These are phyloP conservation scores for Tricholoma terreum DNA, from an alignment of 768 basidiomycete genomes.

Conservation along the genomic window DNA sequence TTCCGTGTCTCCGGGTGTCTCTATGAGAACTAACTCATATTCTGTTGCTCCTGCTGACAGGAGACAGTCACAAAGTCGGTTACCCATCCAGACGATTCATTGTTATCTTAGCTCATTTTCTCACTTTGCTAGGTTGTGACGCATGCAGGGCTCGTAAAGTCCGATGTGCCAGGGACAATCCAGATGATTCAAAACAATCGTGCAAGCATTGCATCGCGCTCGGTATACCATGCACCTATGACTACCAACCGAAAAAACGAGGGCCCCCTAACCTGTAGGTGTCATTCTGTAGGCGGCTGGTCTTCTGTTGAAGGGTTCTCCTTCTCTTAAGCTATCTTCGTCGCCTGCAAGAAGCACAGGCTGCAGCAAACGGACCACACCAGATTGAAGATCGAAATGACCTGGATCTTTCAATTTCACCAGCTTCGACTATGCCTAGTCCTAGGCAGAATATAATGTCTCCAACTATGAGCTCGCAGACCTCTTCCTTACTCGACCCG, in stretches of 20 bases:
- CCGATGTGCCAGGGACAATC: slow-evolving; percentile 75
- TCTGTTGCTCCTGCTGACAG: slow-evolving; percentile 35
- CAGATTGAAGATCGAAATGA: slow-evolving; percentile 34
- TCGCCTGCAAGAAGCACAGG: slow-evolving; percentile 74
- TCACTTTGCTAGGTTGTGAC: slow-evolving; percentile 62
- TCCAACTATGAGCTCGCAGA: slow-evolving; percentile 41
- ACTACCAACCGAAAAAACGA: slow-evolving; percentile 91
- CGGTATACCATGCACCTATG: slow-evolving; percentile 83
- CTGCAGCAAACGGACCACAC: slow-evolving; percentile 44
- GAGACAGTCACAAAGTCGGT: slow-evolving; percentile 83
- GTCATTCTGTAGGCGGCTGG: slow-evolving; percentile 1
- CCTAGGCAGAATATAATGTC: slow-evolving; percentile 48
- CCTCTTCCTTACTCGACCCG: slow-evolving; percentile 54
- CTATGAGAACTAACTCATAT: slow-evolving; percentile 33
- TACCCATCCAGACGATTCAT: neutral
- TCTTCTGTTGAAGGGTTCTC: slow-evolving; percentile 6
- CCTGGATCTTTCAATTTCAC: slow-evolving; percentile 40
- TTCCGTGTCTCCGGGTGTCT: slow-evolving; percentile 25
- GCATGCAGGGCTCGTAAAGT: slow-evolving; percentile 87
- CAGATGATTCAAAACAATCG: slow-evolving; percentile 70
- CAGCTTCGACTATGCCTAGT: slow-evolving; percentile 46
- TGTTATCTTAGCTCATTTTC: slow-evolving; percentile 11
- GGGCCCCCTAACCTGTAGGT: slow-evolving; percentile 89
- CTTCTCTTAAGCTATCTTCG: slow-evolving; percentile 59
- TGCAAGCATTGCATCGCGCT: slow-evolving; percentile 88